These are phyloP conservation scores for Cercospora nicotianae DNA, from an alignment of 2,329 filamentous ascomycete species.

Conservation along the genomic window DNA sequence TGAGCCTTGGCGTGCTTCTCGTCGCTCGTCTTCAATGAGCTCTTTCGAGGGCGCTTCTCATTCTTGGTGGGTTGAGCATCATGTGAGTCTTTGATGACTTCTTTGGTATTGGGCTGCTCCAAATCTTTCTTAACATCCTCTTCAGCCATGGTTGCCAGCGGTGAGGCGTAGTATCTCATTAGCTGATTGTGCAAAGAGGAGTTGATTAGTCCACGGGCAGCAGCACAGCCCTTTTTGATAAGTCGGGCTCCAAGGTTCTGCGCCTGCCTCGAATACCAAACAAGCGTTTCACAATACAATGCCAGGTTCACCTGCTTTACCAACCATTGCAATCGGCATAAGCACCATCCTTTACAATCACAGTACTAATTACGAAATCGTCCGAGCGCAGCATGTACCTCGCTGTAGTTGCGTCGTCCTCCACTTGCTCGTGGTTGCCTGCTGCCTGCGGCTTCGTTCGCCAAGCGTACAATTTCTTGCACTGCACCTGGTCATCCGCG, in stretches of 20 bases:
- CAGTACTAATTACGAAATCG: not conserved
- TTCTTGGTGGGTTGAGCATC: conserved; percentile 7
- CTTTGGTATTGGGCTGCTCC: not conserved
- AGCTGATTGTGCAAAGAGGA: not conserved
- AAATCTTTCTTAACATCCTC: not conserved
- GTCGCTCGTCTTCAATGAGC: not conserved
- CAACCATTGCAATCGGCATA: conserved; percentile 7
- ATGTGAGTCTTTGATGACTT: not conserved
- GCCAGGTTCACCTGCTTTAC: conserved; percentile 6
- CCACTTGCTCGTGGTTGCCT: not conserved
- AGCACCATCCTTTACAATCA: not conserved
- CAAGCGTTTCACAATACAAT: conserved; percentile 7
- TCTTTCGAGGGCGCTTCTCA: conserved; percentile 2
- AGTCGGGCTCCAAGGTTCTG: conserved; percentile 7
- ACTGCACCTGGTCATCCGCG: conserved; percentile 5
- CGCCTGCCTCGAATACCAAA: conserved; percentile 10
- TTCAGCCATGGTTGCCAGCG: conserved; percentile 11
- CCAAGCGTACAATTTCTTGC: conserved; percentile 2
- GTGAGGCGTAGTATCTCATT: conserved; percentile 8
- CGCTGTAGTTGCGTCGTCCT: not conserved
- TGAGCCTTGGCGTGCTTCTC: conserved; percentile 3
- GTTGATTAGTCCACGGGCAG: not conserved
- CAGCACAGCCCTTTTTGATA: conserved; percentile 8
- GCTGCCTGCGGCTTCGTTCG: not conserved
- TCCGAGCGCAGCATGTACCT: not conserved